A percentile compares a stretch with the other conserved stretches of the same genome.
These are phyloP conservation scores for Houttuynia cordata DNA, from an alignment of 164 flowering plant genomes.

Conservation along the genomic window DNA sequence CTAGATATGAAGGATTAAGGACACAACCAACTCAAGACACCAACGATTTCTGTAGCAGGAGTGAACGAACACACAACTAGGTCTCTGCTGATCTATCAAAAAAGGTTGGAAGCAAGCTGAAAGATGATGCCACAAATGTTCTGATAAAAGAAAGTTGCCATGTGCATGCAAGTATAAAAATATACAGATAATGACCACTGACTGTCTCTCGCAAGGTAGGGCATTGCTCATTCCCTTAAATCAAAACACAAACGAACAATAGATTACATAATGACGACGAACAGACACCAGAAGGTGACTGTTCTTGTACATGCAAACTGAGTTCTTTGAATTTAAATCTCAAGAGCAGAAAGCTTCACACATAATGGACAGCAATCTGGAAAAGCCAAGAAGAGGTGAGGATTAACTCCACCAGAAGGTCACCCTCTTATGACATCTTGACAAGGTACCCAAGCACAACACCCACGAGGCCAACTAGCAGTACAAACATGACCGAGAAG, in stretches of 20 bases:
- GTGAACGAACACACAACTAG: too few relatives aligned
- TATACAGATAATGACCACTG: too few relatives aligned
- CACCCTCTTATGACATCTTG: not conserved
- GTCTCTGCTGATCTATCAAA: too few relatives aligned
- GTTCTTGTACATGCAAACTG: not conserved
- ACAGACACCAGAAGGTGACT: not conserved
- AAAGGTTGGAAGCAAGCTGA: too few relatives aligned
- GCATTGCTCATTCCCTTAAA: not conserved
- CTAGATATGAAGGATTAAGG: too few relatives aligned
- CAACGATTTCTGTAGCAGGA: too few relatives aligned
- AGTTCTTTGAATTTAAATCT: not conserved
- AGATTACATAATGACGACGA: not conserved
- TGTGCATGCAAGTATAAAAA: too few relatives aligned
- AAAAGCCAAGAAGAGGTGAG: not conserved
- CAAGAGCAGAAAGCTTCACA: not conserved
- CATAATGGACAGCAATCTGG: not conserved
- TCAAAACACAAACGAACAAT: not conserved
- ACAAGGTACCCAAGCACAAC: slow-evolving; percentile 37
- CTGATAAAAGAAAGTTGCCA: too few relatives aligned
- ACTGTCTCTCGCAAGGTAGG: not conserved
- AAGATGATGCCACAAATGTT: too few relatives aligned
- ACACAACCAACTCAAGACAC: too few relatives aligned
- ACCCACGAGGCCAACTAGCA: slow-evolving; percentile 41
- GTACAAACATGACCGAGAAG: slow-evolving; percentile 28
- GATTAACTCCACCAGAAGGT: not conserved